Evolutionary conservation across 1,139 yeast genomes (phyloP).

Genomic region (Groenewaldozyma auringiensis): DNA sequence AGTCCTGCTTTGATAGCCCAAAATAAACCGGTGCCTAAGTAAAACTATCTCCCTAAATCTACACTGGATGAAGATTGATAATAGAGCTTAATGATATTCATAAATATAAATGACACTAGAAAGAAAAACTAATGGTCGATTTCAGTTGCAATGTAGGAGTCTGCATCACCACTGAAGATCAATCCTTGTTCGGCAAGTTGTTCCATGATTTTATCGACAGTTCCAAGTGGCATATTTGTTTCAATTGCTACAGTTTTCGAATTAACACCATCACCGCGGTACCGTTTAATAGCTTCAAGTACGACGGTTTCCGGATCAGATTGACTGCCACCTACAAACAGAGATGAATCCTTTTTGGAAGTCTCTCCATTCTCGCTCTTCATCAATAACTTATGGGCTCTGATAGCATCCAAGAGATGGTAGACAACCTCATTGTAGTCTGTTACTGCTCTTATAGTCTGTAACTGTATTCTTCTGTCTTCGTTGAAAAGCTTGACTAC

Average conservation of each 20-base stretch:
- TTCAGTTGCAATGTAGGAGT: background rate
- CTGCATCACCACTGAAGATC: background rate
- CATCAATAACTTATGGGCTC: conserved; percentile 40
- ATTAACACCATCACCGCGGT: background rate
- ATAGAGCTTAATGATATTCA: too few species aligned
- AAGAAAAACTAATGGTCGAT: too few species aligned
- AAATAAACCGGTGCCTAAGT: too few species aligned
- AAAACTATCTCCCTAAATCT: too few species aligned
- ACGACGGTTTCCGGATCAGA: background rate
- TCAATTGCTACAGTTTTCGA: background rate
- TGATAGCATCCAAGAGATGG: conserved; percentile 68
- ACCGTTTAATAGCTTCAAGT: background rate
- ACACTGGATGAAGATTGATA: too few species aligned
- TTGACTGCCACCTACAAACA: conserved; percentile 1
- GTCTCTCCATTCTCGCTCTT: conserved; percentile 4
- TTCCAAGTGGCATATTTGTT: background rate
- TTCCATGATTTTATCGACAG: background rate
- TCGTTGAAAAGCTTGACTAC: conserved; percentile 57
- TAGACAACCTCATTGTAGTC: conserved; percentile 72
- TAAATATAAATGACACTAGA: too few species aligned
- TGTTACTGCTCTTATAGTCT: conserved; percentile 50
- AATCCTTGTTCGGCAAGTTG: background rate
- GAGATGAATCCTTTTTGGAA: background rate
- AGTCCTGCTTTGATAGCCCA: too few species aligned
- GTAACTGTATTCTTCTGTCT: conserved; percentile 58